Evolutionary conservation across 139 green algal genomes (phyloP).

Genomic region (Yamagishiella unicocca): DNA sequence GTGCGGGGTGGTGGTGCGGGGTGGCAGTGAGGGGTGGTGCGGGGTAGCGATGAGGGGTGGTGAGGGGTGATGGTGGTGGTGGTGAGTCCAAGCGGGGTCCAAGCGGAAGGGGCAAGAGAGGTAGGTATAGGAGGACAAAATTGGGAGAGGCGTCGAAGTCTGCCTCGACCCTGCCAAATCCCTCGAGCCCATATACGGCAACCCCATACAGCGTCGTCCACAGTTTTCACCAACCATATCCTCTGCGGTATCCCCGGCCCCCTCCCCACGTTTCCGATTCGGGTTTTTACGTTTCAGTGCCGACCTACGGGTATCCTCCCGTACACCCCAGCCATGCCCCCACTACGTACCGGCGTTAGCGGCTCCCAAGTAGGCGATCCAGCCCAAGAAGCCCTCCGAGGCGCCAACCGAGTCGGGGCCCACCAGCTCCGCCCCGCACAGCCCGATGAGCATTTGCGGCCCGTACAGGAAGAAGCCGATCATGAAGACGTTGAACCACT

Average conservation of each 20-base stretch:
- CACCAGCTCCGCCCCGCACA: slow-evolving; percentile 97
- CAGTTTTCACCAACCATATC: too few species aligned
- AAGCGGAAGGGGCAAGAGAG: too few species aligned
- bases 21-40: too few species aligned
- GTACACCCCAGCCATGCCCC: background rate
- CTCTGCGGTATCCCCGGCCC: too few species aligned
- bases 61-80: too few species aligned
- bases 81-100: too few species aligned
- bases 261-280: too few species aligned
- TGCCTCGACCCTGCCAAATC: background rate
- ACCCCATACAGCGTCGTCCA: background rate
- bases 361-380: slow-evolving; percentile 87
- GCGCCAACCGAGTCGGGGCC: slow-evolving; percentile 88
- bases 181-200: background rate
- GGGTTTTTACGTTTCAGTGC: too few species aligned
- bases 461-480: slow-evolving; percentile 96
- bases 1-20: too few species aligned
- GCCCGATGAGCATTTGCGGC: slow-evolving; percentile 96
- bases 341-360: slow-evolving; percentile 58
- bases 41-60: too few species aligned
- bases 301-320: background rate
- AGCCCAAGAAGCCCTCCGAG: slow-evolving; percentile 96
- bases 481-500: slow-evolving; percentile 94
- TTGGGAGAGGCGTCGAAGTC: too few species aligned
- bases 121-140: too few species aligned